A percentile compares a stretch with the other conserved stretches of the same genome.
Conservation (phyloP, 768 basidiomycete genomes). For the Xanthoconium stramineum region DNA sequence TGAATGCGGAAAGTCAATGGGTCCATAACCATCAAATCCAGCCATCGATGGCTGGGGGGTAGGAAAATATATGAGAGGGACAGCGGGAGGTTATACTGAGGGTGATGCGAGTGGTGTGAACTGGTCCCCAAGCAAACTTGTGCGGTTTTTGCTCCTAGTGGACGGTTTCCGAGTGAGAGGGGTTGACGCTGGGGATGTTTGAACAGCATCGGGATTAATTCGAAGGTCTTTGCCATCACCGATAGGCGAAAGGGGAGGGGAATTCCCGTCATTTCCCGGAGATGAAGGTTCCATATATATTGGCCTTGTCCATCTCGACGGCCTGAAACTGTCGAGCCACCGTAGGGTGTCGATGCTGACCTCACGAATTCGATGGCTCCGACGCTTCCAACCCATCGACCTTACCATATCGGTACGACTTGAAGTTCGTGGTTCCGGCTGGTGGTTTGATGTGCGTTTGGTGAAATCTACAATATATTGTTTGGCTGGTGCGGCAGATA, state of each 20-base stretch:
- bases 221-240: conserved; percentile 35
- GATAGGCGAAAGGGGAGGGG: conserved; percentile 25
- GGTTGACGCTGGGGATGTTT: conserved; percentile 31
- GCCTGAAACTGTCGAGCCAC: conserved; percentile 67
- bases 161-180: conserved; percentile 71
- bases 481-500: conserved; percentile 65
- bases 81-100: conserved; percentile 1
- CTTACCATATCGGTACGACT: conserved; percentile 40
- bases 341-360: conserved; percentile 57
- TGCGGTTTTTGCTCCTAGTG: conserved; percentile 50
- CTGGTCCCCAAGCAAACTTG: conserved; percentile 40
- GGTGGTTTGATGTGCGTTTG: conserved; percentile 15
- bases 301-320: conserved; percentile 53
- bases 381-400: conserved; percentile 56
- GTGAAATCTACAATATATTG: conserved; percentile 18
- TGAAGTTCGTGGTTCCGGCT: conserved; percentile 34
- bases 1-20: neutral
- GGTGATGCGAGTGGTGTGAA: conserved; percentile 19
- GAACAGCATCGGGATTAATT: conserved; percentile 37
- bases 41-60: neutral
- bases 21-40: neutral
- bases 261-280: conserved; percentile 29
- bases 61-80: conserved; percentile 1
- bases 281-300: conserved; percentile 31
- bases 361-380: conserved; percentile 58